phyloP scores from a whole-genome alignment of 495 filamentous ascomycete genomes.

The Penicillium diatomitis region DNA sequence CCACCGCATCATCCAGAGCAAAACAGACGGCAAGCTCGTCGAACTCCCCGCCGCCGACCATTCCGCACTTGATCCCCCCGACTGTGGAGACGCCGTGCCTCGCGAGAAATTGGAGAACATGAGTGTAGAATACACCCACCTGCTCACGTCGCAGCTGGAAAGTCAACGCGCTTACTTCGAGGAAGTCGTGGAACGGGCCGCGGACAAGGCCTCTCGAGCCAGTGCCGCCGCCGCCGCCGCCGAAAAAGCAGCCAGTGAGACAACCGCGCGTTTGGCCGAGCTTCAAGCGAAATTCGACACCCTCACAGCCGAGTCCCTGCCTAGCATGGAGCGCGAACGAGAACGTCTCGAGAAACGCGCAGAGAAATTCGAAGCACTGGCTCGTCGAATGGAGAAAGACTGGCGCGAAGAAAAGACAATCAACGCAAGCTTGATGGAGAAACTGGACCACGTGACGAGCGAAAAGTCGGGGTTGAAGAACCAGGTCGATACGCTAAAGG shows the following conservation, averaged over 20 bases:
- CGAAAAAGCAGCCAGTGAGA: conserved; percentile 39
- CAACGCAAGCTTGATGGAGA: conserved; percentile 64
- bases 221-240: conserved; percentile 56
- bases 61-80: conserved; percentile 34
- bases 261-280: conserved; percentile 40
- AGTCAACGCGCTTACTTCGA: conserved; percentile 90
- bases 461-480: conserved; percentile 44
- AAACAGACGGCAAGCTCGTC: conserved; percentile 79
- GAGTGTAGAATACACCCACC: conserved; percentile 85
- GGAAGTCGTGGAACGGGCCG: conserved; percentile 82
- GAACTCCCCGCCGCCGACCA: conserved; percentile 57
- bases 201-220: conserved; percentile 78
- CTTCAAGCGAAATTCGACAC: conserved; percentile 48
- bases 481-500: conserved; percentile 36
- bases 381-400: conserved; percentile 64
- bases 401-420: conserved; percentile 85
- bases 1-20: conserved; percentile 86
- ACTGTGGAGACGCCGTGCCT: conserved; percentile 64
- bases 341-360: conserved; percentile 57
- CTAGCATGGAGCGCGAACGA: conserved; percentile 59
- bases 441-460: conserved; percentile 57
- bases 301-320: conserved; percentile 50
- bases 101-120: conserved; percentile 88
- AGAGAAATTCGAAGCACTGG: conserved; percentile 62
- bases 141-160: conserved; percentile 85